phyloP scores from a whole-genome alignment of 768 basidiomycete genomes.

The Calocybe indica region DNA sequence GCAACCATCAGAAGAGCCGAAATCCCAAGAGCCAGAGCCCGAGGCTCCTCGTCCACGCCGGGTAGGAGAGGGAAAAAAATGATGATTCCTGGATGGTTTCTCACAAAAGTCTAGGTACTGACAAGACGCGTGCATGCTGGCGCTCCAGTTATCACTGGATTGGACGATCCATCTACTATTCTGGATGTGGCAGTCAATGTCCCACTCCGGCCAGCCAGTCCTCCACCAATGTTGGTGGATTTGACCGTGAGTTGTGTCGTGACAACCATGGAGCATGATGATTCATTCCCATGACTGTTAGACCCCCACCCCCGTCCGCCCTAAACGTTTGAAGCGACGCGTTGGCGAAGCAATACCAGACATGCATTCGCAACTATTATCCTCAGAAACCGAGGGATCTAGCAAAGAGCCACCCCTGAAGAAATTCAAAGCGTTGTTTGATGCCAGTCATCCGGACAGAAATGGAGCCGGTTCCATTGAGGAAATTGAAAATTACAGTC shows the following conservation, averaged over 20 bases:
- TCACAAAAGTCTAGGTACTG: constrained; percentile 24
- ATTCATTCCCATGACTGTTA: constrained; percentile 10
- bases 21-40: constrained; percentile 8
- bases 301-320: constrained; percentile 35
- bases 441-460: constrained; percentile 49
- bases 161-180: constrained; percentile 38
- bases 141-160: constrained; percentile 31
- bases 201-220: constrained; percentile 3
- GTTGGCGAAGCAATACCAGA: constrained; percentile 25
- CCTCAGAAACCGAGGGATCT: constrained; percentile 18
- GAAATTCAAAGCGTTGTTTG: constrained; percentile 67
- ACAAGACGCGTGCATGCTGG: constrained; percentile 36
- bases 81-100: background rate
- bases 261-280: background rate
- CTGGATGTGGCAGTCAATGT: constrained; percentile 24
- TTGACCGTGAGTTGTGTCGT: constrained; percentile 11
- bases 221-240: constrained; percentile 11
- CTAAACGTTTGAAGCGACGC: constrained; percentile 50
- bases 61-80: constrained; percentile 10
- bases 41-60: constrained; percentile 23
- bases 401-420: constrained; percentile 53
- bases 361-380: constrained; percentile 13
- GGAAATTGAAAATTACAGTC: constrained; percentile 12
- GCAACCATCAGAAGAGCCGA: constrained; percentile 32
- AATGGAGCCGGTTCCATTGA: constrained; percentile 12